Evolutionary conservation across 2,329 filamentous ascomycete species (phyloP), one percentile per base, ranked within the genome.

Genomic region (Pseudonectria foliicola): DNA sequence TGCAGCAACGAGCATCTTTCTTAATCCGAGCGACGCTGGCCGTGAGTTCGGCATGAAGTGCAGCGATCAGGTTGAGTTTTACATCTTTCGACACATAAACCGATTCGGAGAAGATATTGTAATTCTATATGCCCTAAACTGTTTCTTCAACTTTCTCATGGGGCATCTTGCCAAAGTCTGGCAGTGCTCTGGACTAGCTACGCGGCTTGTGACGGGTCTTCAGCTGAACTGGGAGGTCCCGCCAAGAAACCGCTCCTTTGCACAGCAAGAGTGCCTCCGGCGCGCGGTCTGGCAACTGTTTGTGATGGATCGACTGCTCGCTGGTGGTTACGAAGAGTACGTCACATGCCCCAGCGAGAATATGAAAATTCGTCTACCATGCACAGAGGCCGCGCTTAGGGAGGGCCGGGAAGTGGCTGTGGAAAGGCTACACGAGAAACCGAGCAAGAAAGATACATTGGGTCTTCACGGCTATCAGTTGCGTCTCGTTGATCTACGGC

Each of bases 261-360:
- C 54, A 11, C 52, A 62, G 16, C 60, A 62, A 33, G 62, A 66
- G 41, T 55, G 45, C 6, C 42, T 57, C 11, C 52, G 62, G 15
- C 55, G 62, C 7, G 49, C 62, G 14, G 59, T 55, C 3, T 66
- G 62, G 62, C 56, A 60, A 25, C 45, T 63, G 27, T 65, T 62
- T 37, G 47, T 59, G 29, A 43, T 63, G 29, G 62, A 65, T 32
- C 55, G 62, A 7, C 41, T 61, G 15, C 50, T 64, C 10, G 60
- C 62, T 2, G 60, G 56, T 3, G 62, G 62, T 2, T 65, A 62
- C 29, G 61, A 64, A 16, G 61, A 63, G 31, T 63, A 65, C 37
- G 54, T 65, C 13, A 51, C 52, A 10, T 59, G 57, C 23, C 53
- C 57, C 10, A 53, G 57, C 6, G 56, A 63, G 11, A 56, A 56